These are phyloP conservation scores for Candida maesae DNA, from an alignment of 805 yeast genomes.

Conservation along the genomic window DNA sequence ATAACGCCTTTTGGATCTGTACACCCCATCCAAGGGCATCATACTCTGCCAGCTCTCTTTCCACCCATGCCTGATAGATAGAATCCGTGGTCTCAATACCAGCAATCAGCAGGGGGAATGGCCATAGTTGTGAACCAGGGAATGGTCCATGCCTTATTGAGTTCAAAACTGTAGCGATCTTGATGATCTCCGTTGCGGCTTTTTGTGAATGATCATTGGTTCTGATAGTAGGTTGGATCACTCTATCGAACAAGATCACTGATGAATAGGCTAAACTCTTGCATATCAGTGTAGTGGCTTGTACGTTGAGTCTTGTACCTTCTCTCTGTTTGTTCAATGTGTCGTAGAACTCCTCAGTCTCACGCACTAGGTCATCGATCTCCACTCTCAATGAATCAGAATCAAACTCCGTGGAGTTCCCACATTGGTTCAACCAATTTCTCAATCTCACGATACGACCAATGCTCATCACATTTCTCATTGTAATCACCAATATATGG, in stretches of 20 bases:
- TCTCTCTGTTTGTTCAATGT: background rate
- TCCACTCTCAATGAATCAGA: background rate
- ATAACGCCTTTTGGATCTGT: background rate
- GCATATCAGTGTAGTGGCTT: background rate
- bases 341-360: background rate
- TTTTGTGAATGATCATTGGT: background rate
- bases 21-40: background rate
- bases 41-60: background rate
- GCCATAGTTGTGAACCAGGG: conserved; percentile 2
- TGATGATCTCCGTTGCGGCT: background rate
- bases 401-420: conserved; percentile 2
- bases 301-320: background rate
- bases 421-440: conserved; percentile 2
- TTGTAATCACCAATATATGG: background rate
- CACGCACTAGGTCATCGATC: background rate
- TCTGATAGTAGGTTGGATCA: conserved; percentile 1
- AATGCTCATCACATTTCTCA: conserved; percentile 1
- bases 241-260: conserved; percentile 1
- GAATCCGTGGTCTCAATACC: conserved; percentile 2
- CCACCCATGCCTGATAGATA: conserved; percentile 1
- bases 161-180: background rate
- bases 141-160: background rate
- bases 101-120: conserved; percentile 3
- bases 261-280: background rate
- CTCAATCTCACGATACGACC: background rate